These are phyloP conservation scores for Crithidia acanthocephali DNA, from an alignment of 208 protist species.

Conservation along the genomic window DNA sequence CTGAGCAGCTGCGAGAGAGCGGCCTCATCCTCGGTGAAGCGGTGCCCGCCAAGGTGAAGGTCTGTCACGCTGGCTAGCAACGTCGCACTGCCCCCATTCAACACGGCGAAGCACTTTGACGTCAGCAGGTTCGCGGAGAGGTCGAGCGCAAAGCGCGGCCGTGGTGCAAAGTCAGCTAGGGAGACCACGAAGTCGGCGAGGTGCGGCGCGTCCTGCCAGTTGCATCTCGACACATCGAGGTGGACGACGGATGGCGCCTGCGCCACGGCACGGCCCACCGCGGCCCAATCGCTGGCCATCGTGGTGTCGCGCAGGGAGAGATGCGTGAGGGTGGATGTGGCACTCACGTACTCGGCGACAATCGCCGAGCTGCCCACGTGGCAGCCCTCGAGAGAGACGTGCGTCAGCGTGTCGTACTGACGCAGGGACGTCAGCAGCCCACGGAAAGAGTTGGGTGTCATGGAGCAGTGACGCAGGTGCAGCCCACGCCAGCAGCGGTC, in stretches of 20 bases:
- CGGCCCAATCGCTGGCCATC: slow-evolving; percentile 38
- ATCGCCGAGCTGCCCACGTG: slow-evolving; percentile 30
- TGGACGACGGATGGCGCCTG: slow-evolving; percentile 22
- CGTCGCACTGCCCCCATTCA: slow-evolving; percentile 25
- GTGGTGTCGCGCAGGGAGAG: slow-evolving; percentile 60
- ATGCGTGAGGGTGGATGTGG: slow-evolving; percentile 29
- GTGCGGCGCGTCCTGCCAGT: slow-evolving; percentile 44
- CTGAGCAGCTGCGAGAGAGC: slow-evolving; percentile 35
- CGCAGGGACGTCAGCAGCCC: slow-evolving; percentile 25
- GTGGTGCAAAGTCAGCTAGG: slow-evolving; percentile 33
- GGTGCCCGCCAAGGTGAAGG: slow-evolving; percentile 41
- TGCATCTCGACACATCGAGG: slow-evolving; percentile 52
- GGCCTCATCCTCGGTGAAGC: slow-evolving; percentile 30
- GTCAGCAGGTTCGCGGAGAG: slow-evolving; percentile 49
- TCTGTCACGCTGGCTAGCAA: slow-evolving; percentile 30
- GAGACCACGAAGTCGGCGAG: slow-evolving; percentile 35
- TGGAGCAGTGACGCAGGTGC: slow-evolving; percentile 29
- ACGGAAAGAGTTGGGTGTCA: slow-evolving; percentile 25
- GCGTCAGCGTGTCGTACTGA: slow-evolving; percentile 38
- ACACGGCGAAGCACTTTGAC: slow-evolving; percentile 33
- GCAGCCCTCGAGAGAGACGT: slow-evolving; percentile 54
- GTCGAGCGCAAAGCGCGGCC: slow-evolving; percentile 47
- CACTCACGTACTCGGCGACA: slow-evolving; percentile 38
- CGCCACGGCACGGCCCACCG: slow-evolving; percentile 41
- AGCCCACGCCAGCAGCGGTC: slow-evolving; percentile 19